Evolutionary conservation across 768 basidiomycete genomes (phyloP).

Genomic region (Panaeolus cyanescens): DNA sequence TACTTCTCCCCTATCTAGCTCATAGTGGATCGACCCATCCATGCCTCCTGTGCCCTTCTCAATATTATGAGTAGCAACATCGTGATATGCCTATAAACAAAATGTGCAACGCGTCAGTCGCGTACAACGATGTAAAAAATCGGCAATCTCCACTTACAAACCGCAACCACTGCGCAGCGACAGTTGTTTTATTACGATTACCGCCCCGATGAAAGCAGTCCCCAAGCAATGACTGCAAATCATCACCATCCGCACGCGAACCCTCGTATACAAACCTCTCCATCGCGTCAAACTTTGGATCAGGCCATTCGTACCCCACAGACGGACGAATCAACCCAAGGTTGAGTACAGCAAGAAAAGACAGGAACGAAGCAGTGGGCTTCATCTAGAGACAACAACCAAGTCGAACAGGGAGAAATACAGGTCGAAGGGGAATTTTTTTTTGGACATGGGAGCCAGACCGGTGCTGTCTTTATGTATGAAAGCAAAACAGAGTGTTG

Average conservation of each 20-base stretch:
- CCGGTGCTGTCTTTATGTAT: not conserved
- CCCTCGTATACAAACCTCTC: constrained; percentile 13
- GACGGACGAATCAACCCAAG: not conserved
- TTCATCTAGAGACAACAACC: not conserved
- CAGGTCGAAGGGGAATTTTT: too few species aligned
- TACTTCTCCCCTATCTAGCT: constrained; percentile 34
- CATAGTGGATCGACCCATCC: constrained; percentile 40
- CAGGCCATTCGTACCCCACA: constrained; percentile 25
- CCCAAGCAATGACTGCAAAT: constrained; percentile 21
- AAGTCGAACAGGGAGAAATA: not conserved
- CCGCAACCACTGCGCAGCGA: constrained; percentile 41
- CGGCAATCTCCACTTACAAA: constrained; percentile 25
- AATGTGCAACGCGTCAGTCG: not conserved
- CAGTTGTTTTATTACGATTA: constrained; percentile 4
- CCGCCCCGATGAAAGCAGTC: not conserved
- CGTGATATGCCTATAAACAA: constrained; percentile 36
- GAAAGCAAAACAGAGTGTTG: not conserved
- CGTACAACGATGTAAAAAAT: not conserved
- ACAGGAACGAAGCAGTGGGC: not conserved
- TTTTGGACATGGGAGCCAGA: not conserved
- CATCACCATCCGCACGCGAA: constrained; percentile 3
- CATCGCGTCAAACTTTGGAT: constrained; percentile 16
- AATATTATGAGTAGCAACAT: constrained; percentile 37
- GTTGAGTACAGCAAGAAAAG: not conserved
- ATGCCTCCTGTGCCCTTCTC: constrained; percentile 37